phyloP scores from a whole-genome alignment of 768 basidiomycete species.

The Amanita molliuscula region DNA sequence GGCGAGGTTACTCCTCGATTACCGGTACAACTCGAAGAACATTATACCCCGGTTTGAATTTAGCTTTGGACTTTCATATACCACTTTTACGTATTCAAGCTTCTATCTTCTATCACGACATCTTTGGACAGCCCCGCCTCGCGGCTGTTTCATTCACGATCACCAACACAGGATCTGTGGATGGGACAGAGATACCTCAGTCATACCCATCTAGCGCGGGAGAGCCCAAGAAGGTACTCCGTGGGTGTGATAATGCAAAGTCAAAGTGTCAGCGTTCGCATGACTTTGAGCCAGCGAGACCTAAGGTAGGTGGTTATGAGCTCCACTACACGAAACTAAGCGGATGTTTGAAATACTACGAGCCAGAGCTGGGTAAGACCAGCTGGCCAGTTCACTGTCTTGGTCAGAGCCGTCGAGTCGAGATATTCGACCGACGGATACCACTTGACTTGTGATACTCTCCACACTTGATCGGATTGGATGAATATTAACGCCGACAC shows the following conservation, averaged over 20 bases:
- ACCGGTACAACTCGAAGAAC: conserved; percentile 44
- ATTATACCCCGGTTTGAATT: conserved; percentile 53
- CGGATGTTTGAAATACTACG: conserved; percentile 38
- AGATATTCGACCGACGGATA: conserved; percentile 29
- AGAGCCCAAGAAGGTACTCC: conserved; percentile 38
- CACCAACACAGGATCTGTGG: conserved; percentile 35
- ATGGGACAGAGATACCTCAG: conserved; percentile 44
- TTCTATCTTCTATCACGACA: conserved; percentile 27
- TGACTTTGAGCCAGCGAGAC: conserved; percentile 29
- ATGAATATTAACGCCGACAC: neutral
- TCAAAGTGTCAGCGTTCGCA: conserved; percentile 22
- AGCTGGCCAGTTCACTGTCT: conserved; percentile 39
- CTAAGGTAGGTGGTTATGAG: conserved; percentile 28
- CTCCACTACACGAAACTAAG: neutral
- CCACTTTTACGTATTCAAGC: conserved; percentile 54
- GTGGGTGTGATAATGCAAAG: conserved; percentile 42
- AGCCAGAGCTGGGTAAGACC: conserved; percentile 42
- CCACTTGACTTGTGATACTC: neutral
- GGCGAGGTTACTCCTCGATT: conserved; percentile 59
- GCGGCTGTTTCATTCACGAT: conserved; percentile 32
- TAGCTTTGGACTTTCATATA: conserved; percentile 69
- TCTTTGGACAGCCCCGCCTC: conserved; percentile 15
- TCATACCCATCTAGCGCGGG: conserved; percentile 33
- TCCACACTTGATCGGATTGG: neutral
- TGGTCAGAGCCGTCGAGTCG: conserved; percentile 42